These are phyloP conservation scores for Myxozyma monticola DNA, from an alignment of 805 yeast genomes.

Conservation along the genomic window DNA sequence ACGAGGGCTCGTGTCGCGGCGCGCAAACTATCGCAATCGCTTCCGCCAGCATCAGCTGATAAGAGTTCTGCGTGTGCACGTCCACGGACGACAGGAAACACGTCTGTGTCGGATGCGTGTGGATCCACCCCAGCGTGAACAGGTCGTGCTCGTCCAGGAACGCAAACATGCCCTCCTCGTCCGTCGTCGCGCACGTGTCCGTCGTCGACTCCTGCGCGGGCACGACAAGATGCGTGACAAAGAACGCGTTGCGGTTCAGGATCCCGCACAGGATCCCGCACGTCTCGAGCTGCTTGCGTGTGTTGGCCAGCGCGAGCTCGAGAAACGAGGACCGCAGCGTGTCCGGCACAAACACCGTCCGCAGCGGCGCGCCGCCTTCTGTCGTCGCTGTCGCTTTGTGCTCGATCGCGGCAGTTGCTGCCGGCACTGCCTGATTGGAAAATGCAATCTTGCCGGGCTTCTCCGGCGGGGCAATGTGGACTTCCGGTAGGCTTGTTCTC, in stretches of 20 bases:
- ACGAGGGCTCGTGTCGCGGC: slow-evolving; percentile 48
- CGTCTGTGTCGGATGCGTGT: slow-evolving; percentile 73
- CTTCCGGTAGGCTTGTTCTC: no score
- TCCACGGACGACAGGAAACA: slow-evolving; percentile 68
- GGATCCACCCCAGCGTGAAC: slow-evolving; percentile 73
- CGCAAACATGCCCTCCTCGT: slow-evolving; percentile 60
- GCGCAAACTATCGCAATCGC: slow-evolving; percentile 69
- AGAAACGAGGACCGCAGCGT: slow-evolving; percentile 48
- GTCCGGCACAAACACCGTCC: slow-evolving; percentile 53
- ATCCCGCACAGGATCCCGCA: slow-evolving; percentile 69
- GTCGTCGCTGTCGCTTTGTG: slow-evolving; percentile 42
- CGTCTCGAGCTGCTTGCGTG: slow-evolving; percentile 55
- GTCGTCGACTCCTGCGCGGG: slow-evolving; percentile 65
- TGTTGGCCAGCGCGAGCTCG: slow-evolving; percentile 50
- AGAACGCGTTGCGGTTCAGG: slow-evolving; percentile 60
- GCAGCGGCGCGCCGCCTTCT: slow-evolving; percentile 57
- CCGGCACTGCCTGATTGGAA: neutral
- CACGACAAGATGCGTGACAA: slow-evolving; percentile 59
- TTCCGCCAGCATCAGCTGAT: slow-evolving; percentile 69
- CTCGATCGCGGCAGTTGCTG: slow-evolving; percentile 9
- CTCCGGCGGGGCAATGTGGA: neutral
- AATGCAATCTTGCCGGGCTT: neutral
- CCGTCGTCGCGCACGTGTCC: slow-evolving; percentile 61
- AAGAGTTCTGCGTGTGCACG: slow-evolving; percentile 65
- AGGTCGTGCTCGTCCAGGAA: slow-evolving; percentile 56